Percentiles rank a stretch among this genome's conserved stretches.
Conservation (phyloP, 805 yeast species). For the Zygotorulaspora florentina region DNA sequence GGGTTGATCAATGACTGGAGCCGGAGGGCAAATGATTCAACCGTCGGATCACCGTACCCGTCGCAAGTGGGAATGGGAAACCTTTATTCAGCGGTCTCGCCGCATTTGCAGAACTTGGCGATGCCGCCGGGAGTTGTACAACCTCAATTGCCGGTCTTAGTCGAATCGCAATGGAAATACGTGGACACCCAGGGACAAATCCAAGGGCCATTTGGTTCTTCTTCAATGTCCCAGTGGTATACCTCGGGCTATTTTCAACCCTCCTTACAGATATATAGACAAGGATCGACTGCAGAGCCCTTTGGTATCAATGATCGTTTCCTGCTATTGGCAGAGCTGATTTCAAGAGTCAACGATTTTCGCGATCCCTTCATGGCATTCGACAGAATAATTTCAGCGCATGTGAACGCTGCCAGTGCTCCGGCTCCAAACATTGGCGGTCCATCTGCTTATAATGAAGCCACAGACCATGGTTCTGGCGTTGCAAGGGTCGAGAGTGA, state of each 20-base stretch:
- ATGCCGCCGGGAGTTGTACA: constrained; percentile 5
- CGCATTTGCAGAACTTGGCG: constrained; percentile 7
- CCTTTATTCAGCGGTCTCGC: constrained; percentile 5
- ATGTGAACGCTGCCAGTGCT: neutral
- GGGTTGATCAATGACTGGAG: neutral
- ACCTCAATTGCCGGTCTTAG: constrained; percentile 25
- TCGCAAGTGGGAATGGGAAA: constrained; percentile 13
- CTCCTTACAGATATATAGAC: constrained; percentile 54
- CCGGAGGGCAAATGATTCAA: constrained; percentile 6
- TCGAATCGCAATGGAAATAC: constrained; percentile 64
- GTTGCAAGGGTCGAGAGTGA: constrained; percentile 15
- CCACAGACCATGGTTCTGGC: neutral
- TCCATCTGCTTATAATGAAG: neutral
- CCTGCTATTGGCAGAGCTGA: constrained; percentile 26
- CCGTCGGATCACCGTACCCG: constrained; percentile 13
- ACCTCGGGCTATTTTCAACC: constrained; percentile 56
- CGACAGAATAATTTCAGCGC: constrained; percentile 15
- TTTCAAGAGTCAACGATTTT: constrained; percentile 22
- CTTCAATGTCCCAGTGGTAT: constrained; percentile 77
- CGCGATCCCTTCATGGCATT: constrained; percentile 27
- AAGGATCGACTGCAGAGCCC: constrained; percentile 26
- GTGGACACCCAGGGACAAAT: constrained; percentile 63
- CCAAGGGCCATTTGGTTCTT: constrained; percentile 84
- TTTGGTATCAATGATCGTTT: constrained; percentile 27
- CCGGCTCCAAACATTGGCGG: neutral